Base-by-base conservation (phyloP, 2,329 filamentous ascomycete species). In the Blastomyces emzantsi region DNA sequence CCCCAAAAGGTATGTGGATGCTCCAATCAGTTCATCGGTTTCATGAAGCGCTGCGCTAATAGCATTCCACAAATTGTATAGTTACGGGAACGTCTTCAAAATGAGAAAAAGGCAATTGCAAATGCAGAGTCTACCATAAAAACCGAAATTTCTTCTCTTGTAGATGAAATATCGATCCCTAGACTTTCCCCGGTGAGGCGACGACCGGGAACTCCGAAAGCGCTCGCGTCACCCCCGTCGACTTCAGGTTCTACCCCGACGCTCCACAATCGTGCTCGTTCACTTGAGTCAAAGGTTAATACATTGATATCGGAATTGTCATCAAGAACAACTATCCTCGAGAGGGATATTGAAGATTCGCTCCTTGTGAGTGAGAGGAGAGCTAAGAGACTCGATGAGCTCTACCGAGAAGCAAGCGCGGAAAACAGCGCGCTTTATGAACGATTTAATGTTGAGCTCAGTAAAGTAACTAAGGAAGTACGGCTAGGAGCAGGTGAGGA, bases 361-460 rank as follows among this genome's bases (percentile, higher is more conserved):
- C 80, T 96, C 17, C 82, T 85, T 69, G 86, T 90, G 1, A 86
- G 85, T 17, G 92, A 97, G 73, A 83, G 83, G 64, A 92, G 94
- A 70, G 87, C 88, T 64, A 89, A 87, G 69, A 88, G 89, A 51
- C 85, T 97, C 62, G 92, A 97, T 73, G 90, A 95, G 76, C 79
- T 96, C 61, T 96, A 95, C 78, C 89, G 90, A 67, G 91, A 96
- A 72, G 85, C 87, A 19, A 91, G 87, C 69, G 90, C 90, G 0
- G 93, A 97, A 79, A 97, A 97, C 70, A 92, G 97, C 77, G 84
- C 93, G 39, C 81, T 97, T 63, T 97, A 97, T 75, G 89, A 93
- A 68, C 88, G 87, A 65, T 96, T 97, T 80, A 96, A 97, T 71
- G 85, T 86, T n/a, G 93, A 97, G 77, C 79, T 97, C 58, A 88